Evolutionary conservation across 2,329 filamentous ascomycete genomes (phyloP).

Genomic region (Chrysoporthe cubensis): DNA sequence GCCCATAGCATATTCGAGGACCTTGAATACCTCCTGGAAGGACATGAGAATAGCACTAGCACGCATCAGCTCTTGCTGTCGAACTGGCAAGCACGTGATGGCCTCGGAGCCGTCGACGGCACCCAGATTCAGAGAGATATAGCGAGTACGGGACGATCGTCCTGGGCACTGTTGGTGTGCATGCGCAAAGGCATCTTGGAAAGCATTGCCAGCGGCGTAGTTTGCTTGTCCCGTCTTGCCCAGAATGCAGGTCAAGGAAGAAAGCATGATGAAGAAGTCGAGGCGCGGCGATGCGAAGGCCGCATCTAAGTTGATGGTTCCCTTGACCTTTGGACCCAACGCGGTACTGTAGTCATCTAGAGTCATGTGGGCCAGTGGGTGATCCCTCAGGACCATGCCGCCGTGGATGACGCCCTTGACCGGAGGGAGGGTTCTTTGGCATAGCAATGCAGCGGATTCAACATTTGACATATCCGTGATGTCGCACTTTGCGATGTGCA

Average conservation of each 20-base stretch:
- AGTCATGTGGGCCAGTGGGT: slow-evolving; percentile 16
- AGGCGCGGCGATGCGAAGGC: slow-evolving; percentile 19
- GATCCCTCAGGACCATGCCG: slow-evolving; percentile 44
- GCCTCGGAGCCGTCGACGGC: slow-evolving; percentile 19
- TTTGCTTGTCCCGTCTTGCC: slow-evolving; percentile 44
- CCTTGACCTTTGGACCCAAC: slow-evolving; percentile 28
- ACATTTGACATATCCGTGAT: slow-evolving; percentile 37
- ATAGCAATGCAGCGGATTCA: slow-evolving; percentile 20
- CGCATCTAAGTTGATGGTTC: slow-evolving; percentile 33
- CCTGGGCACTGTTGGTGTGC: background rate
- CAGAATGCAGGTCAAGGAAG: slow-evolving; percentile 42
- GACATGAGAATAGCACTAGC: slow-evolving; percentile 24
- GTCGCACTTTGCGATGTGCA: slow-evolving; percentile 41
- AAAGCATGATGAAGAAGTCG: slow-evolving; percentile 48
- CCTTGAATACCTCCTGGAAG: slow-evolving; percentile 32
- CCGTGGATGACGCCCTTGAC: slow-evolving; percentile 48
- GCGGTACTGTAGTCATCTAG: slow-evolving; percentile 18
- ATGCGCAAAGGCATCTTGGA: slow-evolving; percentile 35
- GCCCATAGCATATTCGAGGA: slow-evolving; percentile 33
- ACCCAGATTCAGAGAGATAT: slow-evolving; percentile 22
- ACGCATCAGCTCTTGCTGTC: slow-evolving; percentile 13
- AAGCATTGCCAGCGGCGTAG: slow-evolving; percentile 45
- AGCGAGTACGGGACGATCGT: slow-evolving; percentile 11
- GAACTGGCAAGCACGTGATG: background rate
- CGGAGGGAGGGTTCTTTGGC: slow-evolving; percentile 34